Conservation (phyloP, 2,329 filamentous ascomycete species). For the Fusarium euwallaceae region DNA sequence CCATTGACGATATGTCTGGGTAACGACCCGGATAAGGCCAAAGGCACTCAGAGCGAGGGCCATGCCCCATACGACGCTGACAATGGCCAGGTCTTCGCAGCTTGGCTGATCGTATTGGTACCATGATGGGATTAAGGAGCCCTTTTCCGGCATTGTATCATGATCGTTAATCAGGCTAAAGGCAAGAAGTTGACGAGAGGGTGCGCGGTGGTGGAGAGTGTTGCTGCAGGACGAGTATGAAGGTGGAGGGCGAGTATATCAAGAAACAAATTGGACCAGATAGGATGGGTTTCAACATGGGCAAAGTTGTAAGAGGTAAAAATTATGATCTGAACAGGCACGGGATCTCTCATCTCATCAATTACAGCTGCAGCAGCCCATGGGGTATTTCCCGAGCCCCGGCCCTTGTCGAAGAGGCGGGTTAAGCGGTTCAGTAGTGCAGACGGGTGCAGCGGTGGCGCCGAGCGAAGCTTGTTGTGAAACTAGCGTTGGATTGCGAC, state of each 20-base stretch:
- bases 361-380: constrained; percentile 13
- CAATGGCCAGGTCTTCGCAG: constrained; percentile 50
- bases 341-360: constrained; percentile 14
- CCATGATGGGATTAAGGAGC: constrained; percentile 45
- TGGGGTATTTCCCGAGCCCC: constrained; percentile 18
- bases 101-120: constrained; percentile 37
- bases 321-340: constrained; percentile 11
- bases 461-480: constrained; percentile 18
- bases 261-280: not conserved
- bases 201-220: not conserved
- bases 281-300: not conserved
- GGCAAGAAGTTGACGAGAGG: not conserved
- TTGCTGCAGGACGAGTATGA: not conserved
- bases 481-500: constrained; percentile 20
- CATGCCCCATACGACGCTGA: constrained; percentile 54
- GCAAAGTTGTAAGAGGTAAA: constrained; percentile 28
- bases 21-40: constrained; percentile 50
- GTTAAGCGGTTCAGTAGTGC: constrained; percentile 23
- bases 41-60: constrained; percentile 53
- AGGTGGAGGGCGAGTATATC: not conserved
- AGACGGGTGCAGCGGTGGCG: constrained; percentile 27
- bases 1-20: constrained; percentile 52
- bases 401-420: constrained; percentile 21
- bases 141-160: constrained; percentile 40
- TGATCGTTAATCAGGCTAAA: constrained; percentile 14